These are phyloP conservation scores for Vinca major DNA, from an alignment of 305 asterid genomes.

Conservation along the genomic window DNA sequence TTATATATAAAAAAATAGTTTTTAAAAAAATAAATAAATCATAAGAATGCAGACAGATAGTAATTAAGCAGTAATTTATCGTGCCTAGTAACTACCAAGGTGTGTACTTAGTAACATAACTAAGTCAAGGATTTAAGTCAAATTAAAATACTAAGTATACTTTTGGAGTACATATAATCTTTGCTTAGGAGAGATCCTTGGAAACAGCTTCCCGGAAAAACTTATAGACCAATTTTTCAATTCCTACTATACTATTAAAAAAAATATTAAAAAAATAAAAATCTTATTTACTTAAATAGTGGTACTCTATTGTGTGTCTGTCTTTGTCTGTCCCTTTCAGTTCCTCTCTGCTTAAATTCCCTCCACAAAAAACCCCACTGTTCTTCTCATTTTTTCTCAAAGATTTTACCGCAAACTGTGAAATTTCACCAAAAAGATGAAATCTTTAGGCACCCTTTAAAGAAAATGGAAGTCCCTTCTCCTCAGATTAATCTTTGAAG, in stretches of 20 bases:
- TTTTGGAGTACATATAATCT: background rate
- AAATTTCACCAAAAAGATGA: background rate
- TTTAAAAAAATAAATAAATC: no score
- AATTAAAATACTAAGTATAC: no score
- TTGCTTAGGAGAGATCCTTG: conserved; percentile 4
- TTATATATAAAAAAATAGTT: no score
- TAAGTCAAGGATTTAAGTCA: no score
- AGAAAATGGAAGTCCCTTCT: conserved; percentile 1
- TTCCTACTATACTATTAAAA: no score
- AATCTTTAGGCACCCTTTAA: conserved; percentile 18
- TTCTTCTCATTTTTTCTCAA: background rate
- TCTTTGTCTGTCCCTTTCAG: conserved; percentile 40
- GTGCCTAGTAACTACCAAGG: no score
- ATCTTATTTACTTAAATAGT: no score
- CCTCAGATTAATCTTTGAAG: background rate
- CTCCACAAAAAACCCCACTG: conserved; percentile 12
- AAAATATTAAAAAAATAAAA: no score
- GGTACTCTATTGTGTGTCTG: conserved; percentile 19
- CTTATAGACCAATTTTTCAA: background rate
- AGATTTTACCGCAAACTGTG: background rate
- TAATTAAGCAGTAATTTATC: no score
- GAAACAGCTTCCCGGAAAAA: background rate
- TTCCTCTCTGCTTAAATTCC: conserved; percentile 23
- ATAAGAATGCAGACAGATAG: no score
- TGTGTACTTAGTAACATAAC: background rate